phyloP scores from a whole-genome alignment of 352 stramenopile genomes.

The Phytophthora citricola region DNA sequence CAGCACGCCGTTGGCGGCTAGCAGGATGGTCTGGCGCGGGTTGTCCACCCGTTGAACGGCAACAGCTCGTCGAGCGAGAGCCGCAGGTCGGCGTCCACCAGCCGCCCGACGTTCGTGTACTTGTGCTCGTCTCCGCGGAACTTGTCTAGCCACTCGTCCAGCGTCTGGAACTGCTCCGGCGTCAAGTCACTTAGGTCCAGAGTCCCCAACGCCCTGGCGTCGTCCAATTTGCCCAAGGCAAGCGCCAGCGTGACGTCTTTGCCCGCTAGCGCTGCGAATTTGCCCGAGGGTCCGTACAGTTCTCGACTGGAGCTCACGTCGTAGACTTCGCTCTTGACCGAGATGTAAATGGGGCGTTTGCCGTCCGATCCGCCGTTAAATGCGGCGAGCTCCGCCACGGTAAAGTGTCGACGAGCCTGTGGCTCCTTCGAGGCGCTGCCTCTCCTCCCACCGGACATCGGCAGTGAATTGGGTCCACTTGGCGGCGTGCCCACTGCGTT shows the following conservation, averaged over 20 bases:
- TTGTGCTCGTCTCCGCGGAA: constrained; percentile 85
- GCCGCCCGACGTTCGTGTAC: constrained; percentile 90
- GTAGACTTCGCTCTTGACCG: constrained; percentile 93
- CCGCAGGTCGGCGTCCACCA: constrained; percentile 61
- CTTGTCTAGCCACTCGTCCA: constrained; percentile 85
- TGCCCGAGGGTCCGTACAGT: constrained; percentile 91
- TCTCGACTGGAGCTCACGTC: constrained; percentile 90
- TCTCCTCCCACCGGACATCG: constrained; percentile 11
- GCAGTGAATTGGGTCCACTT: constrained; percentile 26
- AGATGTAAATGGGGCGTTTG: constrained; percentile 91
- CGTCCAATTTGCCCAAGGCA: constrained; percentile 86
- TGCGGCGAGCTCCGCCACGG: constrained; percentile 69
- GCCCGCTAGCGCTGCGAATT: constrained; percentile 89
- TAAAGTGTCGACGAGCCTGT: constrained; percentile 66
- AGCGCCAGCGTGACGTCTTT: constrained; percentile 91
- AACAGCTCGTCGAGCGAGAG: constrained; percentile 75
- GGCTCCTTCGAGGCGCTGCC: constrained; percentile 14
- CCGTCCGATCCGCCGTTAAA: constrained; percentile 79
- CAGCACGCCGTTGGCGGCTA: constrained; percentile 89
- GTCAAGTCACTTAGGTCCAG: constrained; percentile 58
- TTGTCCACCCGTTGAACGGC: constrained; percentile 75
- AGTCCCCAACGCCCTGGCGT: constrained; percentile 61
- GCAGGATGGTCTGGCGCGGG: constrained; percentile 81
- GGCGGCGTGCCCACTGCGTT: constrained; percentile 43
- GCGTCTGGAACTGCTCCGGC: constrained; percentile 23